phyloP scores from a whole-genome alignment of 257 asterid genomes.

The Gentiana macrophylla region DNA sequence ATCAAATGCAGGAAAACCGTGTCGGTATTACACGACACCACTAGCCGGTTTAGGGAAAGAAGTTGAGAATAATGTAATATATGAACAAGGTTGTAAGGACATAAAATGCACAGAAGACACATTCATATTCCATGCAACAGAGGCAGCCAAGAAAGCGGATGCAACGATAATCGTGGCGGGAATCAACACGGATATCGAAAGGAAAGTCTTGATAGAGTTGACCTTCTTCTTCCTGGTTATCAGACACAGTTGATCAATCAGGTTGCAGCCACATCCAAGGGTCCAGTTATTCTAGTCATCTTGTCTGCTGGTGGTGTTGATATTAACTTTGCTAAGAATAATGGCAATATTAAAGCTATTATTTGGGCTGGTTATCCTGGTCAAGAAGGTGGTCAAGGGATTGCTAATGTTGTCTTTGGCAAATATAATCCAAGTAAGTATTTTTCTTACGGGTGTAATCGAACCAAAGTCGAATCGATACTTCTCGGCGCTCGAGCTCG shows the following conservation, averaged over 20 bases:
- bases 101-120: no score
- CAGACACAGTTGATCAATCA: slow-evolving; percentile 22
- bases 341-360: slow-evolving; percentile 14
- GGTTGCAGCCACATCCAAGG: slow-evolving; percentile 24
- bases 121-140: no score
- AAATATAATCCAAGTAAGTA: slow-evolving; percentile 25
- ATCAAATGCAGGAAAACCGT: no score
- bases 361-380: slow-evolving; percentile 58
- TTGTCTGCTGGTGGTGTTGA: no score
- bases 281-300: neutral
- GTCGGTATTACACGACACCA: no score
- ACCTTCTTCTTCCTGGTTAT: slow-evolving; percentile 33
- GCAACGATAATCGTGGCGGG: slow-evolving; percentile 27
- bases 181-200: slow-evolving; percentile 22
- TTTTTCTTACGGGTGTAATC: neutral
- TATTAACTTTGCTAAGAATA: slow-evolving; percentile 15
- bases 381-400: slow-evolving; percentile 34
- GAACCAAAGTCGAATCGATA: no score
- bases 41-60: no score
- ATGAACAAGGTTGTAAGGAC: no score
- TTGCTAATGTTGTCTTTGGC: slow-evolving; percentile 40
- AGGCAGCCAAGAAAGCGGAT: slow-evolving; percentile 19
- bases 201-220: slow-evolving; percentile 27
- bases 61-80: no score
- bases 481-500: no score